Conservation (phyloP, 192 early-diverging fungal species). For the Rhizophagus prolifer region DNA sequence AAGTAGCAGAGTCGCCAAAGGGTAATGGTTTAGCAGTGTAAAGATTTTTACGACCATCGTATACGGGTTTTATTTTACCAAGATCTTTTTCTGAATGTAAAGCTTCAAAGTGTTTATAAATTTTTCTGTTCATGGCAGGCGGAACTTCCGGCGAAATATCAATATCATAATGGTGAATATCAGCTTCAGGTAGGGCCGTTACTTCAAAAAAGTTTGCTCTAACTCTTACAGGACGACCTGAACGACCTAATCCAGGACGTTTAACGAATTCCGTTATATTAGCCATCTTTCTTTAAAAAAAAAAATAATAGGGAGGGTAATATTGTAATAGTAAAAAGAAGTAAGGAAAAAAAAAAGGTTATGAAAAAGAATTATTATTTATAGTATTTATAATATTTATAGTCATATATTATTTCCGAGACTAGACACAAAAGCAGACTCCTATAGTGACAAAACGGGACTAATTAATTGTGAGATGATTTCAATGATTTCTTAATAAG, state of each 20-base stretch:
- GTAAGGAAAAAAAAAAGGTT: too few relatives aligned
- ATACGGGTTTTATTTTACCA: slow-evolving; percentile 64
- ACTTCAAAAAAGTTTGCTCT: slow-evolving; percentile 77
- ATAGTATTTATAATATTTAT: too few relatives aligned
- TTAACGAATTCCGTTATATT: slow-evolving; percentile 45
- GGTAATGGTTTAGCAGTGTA: slow-evolving; percentile 60
- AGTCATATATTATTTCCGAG: too few relatives aligned
- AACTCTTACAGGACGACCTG: slow-evolving; percentile 46
- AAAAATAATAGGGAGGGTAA: too few relatives aligned
- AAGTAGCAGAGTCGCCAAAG: slow-evolving; percentile 54
- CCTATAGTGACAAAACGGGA: too few relatives aligned
- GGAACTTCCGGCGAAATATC: slow-evolving; percentile 75
- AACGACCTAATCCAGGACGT: slow-evolving; percentile 47
- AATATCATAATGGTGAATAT: slow-evolving; percentile 86
- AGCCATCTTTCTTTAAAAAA: background rate
- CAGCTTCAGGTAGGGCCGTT: slow-evolving; percentile 52
- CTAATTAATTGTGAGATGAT: too few relatives aligned
- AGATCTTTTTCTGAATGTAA: slow-evolving; percentile 51
- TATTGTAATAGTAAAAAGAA: too few relatives aligned
- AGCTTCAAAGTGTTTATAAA: slow-evolving; percentile 64
- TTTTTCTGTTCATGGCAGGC: slow-evolving; percentile 62
- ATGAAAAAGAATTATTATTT: too few relatives aligned
- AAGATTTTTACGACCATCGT: slow-evolving; percentile 82
- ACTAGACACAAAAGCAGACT: too few relatives aligned
- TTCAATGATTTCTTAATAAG: too few relatives aligned